A percentile compares a stretch with the other conserved stretches of the same genome.
phyloP scores from a whole-genome alignment of 73 alveolate species.

The Paramecium sonneborni region DNA sequence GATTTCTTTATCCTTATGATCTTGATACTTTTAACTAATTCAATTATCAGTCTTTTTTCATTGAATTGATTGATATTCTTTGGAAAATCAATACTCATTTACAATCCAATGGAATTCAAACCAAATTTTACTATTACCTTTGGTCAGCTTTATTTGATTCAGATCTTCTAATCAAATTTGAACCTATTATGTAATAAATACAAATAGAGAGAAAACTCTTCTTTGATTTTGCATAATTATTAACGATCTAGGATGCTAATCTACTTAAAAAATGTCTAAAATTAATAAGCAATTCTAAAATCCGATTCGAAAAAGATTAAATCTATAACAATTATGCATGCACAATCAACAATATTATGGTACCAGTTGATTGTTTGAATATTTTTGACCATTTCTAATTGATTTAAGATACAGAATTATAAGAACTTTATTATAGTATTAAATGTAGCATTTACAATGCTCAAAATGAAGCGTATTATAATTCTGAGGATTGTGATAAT shows the following conservation, averaged over 20 bases:
- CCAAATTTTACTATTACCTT: not conserved
- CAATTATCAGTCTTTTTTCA: not conserved
- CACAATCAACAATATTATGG: not conserved
- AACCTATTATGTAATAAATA: not conserved
- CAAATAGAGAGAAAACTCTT: not conserved
- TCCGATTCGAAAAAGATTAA: not conserved
- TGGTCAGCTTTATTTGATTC: not conserved
- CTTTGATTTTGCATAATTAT: not conserved
- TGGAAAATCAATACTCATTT: not conserved
- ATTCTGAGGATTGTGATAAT: not conserved
- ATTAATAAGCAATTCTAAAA: not conserved
- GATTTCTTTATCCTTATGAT: not conserved
- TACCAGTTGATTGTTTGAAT: not conserved
- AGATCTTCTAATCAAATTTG: not conserved
- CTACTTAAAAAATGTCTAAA: not conserved
- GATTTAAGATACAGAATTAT: not conserved
- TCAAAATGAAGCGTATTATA: not conserved
- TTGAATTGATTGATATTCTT: not conserved
- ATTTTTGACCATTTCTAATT: not conserved
- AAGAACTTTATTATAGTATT: not conserved
- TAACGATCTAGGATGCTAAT: not conserved
- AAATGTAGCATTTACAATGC: not conserved
- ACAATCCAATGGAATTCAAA: not conserved
- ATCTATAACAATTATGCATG: not conserved
- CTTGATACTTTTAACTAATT: not conserved